Evolutionary conservation across 805 yeast genomes (phyloP).

Genomic region (Cyberlindnera maclurae): DNA sequence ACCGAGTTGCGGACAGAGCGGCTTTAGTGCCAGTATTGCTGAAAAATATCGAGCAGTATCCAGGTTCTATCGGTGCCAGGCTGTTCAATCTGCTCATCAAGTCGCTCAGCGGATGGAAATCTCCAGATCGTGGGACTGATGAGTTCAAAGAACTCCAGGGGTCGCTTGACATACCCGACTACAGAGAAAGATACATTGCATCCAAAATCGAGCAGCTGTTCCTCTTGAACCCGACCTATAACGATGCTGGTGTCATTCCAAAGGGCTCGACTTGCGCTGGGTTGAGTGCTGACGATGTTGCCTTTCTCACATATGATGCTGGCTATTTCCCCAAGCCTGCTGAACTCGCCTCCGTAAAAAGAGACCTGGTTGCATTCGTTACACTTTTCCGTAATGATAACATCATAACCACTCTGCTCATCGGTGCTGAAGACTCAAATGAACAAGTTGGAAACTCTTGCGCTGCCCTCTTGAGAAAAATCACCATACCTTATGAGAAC

Average conservation of each 20-base stretch:
- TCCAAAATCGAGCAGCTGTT: conserved; percentile 48
- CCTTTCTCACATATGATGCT: conserved; percentile 62
- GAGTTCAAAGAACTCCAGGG: conserved; percentile 32
- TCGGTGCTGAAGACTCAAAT: conserved; percentile 57
- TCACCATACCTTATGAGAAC: conserved; percentile 46
- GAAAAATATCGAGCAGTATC: conserved; percentile 35
- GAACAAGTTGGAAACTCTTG: conserved; percentile 52
- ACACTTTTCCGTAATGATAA: conserved; percentile 26
- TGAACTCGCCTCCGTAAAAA: conserved; percentile 37
- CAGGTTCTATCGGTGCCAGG: conserved; percentile 41
- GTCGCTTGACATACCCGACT: conserved; percentile 29
- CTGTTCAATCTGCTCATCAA: conserved; percentile 55
- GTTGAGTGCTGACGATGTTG: conserved; percentile 44
- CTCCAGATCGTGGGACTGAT: conserved; percentile 39
- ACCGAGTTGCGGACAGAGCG: conserved; percentile 34
- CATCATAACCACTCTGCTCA: conserved; percentile 42
- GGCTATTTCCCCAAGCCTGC: conserved; percentile 51
- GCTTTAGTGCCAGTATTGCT: conserved; percentile 42
- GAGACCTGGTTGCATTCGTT: conserved; percentile 35
- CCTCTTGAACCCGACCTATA: conserved; percentile 42
- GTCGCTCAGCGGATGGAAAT: conserved; percentile 40
- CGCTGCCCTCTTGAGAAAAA: conserved; percentile 41
- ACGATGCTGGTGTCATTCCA: conserved; percentile 34
- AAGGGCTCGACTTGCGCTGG: conserved; percentile 55
- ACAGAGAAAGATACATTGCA: conserved; percentile 41